Conservation (phyloP, 345 rosid species). For the Adansonia digitata region DNA sequence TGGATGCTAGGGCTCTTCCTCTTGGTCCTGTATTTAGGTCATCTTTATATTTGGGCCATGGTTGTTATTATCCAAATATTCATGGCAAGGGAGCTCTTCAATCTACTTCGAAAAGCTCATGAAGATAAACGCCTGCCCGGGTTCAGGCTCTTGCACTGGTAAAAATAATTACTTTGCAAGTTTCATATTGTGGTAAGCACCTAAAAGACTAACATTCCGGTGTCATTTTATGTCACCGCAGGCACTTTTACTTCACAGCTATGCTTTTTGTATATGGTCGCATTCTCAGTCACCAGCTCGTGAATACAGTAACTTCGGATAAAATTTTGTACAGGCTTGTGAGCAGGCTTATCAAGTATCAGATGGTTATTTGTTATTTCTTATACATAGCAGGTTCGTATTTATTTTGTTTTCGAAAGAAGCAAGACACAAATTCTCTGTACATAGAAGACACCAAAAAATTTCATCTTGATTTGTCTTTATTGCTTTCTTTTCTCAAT, state of each 20-base stretch:
- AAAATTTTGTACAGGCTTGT: constrained; percentile 53
- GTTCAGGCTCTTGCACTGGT: constrained; percentile 80
- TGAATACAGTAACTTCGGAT: constrained; percentile 55
- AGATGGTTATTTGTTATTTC: constrained; percentile 61
- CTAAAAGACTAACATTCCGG: neutral
- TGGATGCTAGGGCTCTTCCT: constrained; percentile 86
- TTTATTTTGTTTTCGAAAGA: neutral
- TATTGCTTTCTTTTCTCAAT: neutral
- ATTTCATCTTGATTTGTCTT: neutral
- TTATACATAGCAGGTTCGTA: constrained; percentile 62
- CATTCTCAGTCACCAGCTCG: constrained; percentile 58
- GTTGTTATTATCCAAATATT: constrained; percentile 79
- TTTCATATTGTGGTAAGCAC: neutral
- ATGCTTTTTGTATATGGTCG: constrained; percentile 73
- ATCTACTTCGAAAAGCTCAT: constrained; percentile 65
- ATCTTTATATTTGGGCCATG: constrained; percentile 86
- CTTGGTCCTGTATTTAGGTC: constrained; percentile 79
- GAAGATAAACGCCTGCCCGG: constrained; percentile 84
- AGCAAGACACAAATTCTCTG: neutral
- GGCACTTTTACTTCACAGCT: constrained; percentile 73
- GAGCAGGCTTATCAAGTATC: constrained; percentile 61
- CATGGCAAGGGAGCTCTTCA: constrained; percentile 90
- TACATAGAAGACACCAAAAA: neutral
- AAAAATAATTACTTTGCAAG: neutral
- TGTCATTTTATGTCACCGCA: constrained; percentile 16